phyloP scores from a whole-genome alignment of 1,284 basidiomycete genomes.

The Apiotrichum porosum region DNA sequence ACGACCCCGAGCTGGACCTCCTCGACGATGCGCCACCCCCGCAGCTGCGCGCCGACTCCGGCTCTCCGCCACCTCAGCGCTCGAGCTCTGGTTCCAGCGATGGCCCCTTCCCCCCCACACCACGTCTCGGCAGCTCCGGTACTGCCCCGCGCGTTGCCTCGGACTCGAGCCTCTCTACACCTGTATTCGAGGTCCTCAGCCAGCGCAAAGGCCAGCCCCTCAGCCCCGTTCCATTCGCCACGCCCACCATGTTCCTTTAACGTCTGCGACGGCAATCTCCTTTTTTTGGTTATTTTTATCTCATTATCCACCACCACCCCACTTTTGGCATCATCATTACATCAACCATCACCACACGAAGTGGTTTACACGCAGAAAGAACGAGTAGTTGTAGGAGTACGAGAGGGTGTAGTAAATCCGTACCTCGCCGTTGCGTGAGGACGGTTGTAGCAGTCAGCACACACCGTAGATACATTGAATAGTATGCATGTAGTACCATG shows the following conservation, averaged over 20 bases:
- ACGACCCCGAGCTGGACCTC: conserved; percentile 22
- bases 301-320: not conserved
- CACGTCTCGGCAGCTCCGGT: conserved; percentile 18
- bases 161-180: conserved; percentile 12
- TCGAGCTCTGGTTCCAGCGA: conserved; percentile 33
- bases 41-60: conserved; percentile 38
- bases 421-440: too few species aligned
- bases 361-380: too few species aligned
- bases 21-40: conserved; percentile 26
- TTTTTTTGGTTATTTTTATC: conserved; percentile 3
- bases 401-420: too few species aligned
- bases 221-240: conserved; percentile 11
- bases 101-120: conserved; percentile 39
- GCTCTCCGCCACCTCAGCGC: conserved; percentile 30
- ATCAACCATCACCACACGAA: not conserved
- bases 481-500: conserved; percentile 10
- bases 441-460: too few species aligned
- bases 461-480: not conserved
- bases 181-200: conserved; percentile 11
- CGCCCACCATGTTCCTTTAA: conserved; percentile 19
- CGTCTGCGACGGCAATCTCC: conserved; percentile 4
- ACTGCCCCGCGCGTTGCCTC: conserved; percentile 12
- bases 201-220: conserved; percentile 8
- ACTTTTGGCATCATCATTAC: not conserved
- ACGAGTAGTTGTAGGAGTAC: conserved; percentile 11